Conservation (phyloP, 306 rosid species). For the Canavalia ensiformis region DNA sequence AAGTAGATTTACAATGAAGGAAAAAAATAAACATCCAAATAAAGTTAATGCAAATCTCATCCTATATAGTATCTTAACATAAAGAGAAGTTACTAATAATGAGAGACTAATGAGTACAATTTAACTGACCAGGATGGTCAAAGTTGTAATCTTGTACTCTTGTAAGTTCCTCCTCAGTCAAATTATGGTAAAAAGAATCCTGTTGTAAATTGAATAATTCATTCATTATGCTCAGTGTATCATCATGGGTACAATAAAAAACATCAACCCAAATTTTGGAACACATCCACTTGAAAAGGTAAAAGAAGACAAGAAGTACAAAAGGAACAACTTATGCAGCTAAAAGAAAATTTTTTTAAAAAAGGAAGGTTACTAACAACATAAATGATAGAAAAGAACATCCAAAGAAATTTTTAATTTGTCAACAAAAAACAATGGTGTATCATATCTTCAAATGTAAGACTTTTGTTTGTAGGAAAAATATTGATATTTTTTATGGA, state of each 20-base stretch:
- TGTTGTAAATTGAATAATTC: conserved; percentile 47
- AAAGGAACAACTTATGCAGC: conserved; percentile 17
- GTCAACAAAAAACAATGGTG: neutral
- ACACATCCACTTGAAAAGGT: conserved; percentile 1
- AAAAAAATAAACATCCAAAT: conserved; percentile 12
- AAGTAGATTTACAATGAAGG: conserved; percentile 8
- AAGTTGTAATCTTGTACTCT: conserved; percentile 95
- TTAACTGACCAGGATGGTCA: conserved; percentile 94
- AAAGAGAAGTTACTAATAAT: conserved; percentile 16
- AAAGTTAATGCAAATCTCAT: conserved; percentile 28
- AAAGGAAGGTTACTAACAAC: neutral
- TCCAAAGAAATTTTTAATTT: neutral
- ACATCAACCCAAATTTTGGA: conserved; percentile 40
- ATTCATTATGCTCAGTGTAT: conserved; percentile 14
- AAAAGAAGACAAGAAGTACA: neutral
- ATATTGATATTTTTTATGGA: neutral
- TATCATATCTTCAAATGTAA: conserved; percentile 18
- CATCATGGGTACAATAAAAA: conserved; percentile 30
- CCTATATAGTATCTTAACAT: conserved; percentile 25
- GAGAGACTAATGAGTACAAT: conserved; percentile 33
- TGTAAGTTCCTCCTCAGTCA: conserved; percentile 77
- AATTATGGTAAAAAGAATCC: conserved; percentile 97
- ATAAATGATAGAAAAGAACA: conserved; percentile 28
- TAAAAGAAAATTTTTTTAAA: neutral
- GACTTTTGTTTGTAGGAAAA: conserved; percentile 26